Evolutionary conservation across 176 grass and related monocot genomes (phyloP).

Genomic region (Lolium rigidum): DNA sequence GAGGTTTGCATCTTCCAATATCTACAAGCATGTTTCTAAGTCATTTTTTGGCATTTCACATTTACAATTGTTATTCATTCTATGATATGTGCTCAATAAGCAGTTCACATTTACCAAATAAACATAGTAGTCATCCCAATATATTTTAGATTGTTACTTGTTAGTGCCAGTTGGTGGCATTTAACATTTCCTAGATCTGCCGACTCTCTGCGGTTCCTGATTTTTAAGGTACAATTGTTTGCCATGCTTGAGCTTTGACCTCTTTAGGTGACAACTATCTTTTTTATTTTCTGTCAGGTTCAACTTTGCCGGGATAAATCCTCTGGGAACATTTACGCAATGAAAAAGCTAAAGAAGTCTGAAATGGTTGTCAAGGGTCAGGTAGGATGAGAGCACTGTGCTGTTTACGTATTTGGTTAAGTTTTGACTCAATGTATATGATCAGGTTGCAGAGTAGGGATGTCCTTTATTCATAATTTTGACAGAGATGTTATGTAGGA

Average conservation of each 20-base stretch:
- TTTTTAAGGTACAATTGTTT: slow-evolving; percentile 2
- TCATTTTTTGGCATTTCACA: slow-evolving; percentile 1
- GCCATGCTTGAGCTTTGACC: not conserved
- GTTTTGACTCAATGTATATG: not conserved
- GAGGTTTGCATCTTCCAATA: slow-evolving; percentile 61
- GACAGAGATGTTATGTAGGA: not conserved
- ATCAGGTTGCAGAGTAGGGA: not conserved
- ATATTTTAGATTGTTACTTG: not conserved
- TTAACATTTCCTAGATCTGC: not conserved
- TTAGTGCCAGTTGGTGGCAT: not conserved
- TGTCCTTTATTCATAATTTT: not conserved
- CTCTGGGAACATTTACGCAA: slow-evolving; percentile 92
- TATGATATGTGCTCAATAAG: slow-evolving; percentile 25
- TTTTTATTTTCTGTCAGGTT: slow-evolving; percentile 62
- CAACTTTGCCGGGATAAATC: slow-evolving; percentile 88
- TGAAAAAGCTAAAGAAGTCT: slow-evolving; percentile 99
- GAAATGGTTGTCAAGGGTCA: slow-evolving; percentile 98
- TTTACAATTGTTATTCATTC: slow-evolving; percentile 8
- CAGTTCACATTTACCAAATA: slow-evolving; percentile 23
- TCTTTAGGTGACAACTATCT: slow-evolving; percentile 13
- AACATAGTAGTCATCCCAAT: not conserved
- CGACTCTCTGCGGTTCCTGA: not conserved
- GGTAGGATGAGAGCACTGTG: slow-evolving; percentile 53
- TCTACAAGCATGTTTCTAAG: slow-evolving; percentile 23
- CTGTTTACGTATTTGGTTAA: not conserved